These are phyloP conservation scores for Colletotrichum zoysiae DNA, from an alignment of 2,329 filamentous ascomycete species.

Conservation along the genomic window DNA sequence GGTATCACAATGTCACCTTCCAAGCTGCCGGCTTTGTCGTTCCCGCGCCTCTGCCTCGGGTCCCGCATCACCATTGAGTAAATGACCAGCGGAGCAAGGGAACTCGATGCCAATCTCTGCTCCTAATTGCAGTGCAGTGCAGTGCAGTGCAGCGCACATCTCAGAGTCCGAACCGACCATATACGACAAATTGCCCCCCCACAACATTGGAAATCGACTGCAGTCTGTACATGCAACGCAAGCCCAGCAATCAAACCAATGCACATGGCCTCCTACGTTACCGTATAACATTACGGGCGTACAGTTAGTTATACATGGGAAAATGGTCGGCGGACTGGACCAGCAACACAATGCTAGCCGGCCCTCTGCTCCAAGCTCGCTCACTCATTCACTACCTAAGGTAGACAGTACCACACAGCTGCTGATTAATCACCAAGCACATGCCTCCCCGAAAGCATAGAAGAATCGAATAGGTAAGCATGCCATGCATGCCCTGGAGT, in stretches of 20 bases:
- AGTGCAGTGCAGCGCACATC: background rate
- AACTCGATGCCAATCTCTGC: slow-evolving; percentile 8
- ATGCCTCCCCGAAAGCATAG: slow-evolving; percentile 25
- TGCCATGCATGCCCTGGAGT: slow-evolving; percentile 36
- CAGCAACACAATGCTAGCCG: slow-evolving; percentile 18
- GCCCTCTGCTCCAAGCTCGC: slow-evolving; percentile 26
- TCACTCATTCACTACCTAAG: too few species aligned
- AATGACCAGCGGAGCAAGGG: slow-evolving; percentile 50
- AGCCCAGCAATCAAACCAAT: slow-evolving; percentile 26
- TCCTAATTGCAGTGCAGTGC: background rate
- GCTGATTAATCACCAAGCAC: slow-evolving; percentile 45
- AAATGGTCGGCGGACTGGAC: slow-evolving; percentile 13
- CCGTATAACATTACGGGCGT: slow-evolving; percentile 17
- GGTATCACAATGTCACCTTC: slow-evolving; percentile 38
- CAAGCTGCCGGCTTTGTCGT: slow-evolving; percentile 28
- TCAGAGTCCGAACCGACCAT: slow-evolving; percentile 22
- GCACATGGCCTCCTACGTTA: slow-evolving; percentile 34
- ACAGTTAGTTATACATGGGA: background rate
- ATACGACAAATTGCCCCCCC: slow-evolving; percentile 4
- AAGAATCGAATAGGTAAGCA: slow-evolving; percentile 36
- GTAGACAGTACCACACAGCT: slow-evolving; percentile 41
- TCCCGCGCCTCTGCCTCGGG: slow-evolving; percentile 39
- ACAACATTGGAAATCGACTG: slow-evolving; percentile 10
- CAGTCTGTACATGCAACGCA: slow-evolving; percentile 20
- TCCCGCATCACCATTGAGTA: slow-evolving; percentile 44